Conservation (phyloP, 2,329 filamentous ascomycete species). For the Furcasterigmium furcatum region DNA sequence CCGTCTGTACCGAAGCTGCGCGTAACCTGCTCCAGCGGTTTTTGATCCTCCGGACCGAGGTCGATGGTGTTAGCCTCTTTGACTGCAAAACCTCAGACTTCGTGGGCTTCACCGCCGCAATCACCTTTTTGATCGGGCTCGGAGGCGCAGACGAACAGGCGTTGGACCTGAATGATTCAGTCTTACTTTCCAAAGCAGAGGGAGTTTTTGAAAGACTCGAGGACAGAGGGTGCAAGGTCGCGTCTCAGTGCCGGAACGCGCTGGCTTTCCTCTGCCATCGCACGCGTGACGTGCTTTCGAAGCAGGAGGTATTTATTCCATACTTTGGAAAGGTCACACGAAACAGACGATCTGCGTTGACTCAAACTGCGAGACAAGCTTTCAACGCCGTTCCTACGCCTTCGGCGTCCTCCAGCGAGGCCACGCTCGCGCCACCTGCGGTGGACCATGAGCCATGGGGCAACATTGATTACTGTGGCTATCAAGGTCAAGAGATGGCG, state of each 20-base stretch:
- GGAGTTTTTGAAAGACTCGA: neutral
- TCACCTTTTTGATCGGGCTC: conserved; percentile 34
- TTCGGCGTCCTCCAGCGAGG: neutral
- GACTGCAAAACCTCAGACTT: conserved; percentile 44
- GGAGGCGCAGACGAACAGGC: conserved; percentile 1
- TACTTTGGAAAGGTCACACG: neutral
- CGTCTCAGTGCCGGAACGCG: conserved; percentile 13
- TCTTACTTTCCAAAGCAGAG: conserved; percentile 3
- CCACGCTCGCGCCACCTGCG: no score
- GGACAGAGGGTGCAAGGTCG: conserved; percentile 7
- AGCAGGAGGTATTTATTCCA: neutral
- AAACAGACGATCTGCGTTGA: neutral
- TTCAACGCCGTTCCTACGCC: neutral
- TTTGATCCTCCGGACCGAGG: conserved; percentile 27
- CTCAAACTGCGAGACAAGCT: neutral
- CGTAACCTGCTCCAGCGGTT: conserved; percentile 35
- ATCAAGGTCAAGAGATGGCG: neutral
- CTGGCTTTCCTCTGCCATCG: conserved; percentile 5
- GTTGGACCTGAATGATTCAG: neutral
- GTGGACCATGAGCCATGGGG: neutral
- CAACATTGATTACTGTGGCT: neutral
- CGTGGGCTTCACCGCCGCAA: conserved; percentile 39
- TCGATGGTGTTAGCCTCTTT: conserved; percentile 27
- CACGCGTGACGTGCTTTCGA: neutral
- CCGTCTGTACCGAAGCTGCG: conserved; percentile 33